phyloP scores from a whole-genome alignment of 192 early-diverging fungal genomes.

The Coemansia sp. region DNA sequence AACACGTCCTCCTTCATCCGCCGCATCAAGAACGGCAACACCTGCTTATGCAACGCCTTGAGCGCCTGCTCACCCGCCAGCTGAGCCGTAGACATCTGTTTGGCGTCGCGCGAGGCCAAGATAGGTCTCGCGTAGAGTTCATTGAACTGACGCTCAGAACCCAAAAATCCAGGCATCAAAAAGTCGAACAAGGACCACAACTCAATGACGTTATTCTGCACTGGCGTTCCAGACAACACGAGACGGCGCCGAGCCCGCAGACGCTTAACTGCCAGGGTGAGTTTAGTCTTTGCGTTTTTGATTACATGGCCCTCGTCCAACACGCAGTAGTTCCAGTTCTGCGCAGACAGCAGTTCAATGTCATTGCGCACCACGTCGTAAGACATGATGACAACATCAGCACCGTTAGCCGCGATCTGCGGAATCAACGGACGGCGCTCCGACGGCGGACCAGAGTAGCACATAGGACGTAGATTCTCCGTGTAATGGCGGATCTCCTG shows the following conservation, averaged over 20 bases:
- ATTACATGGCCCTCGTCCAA: constrained; percentile 99
- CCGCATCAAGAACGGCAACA: constrained; percentile 92
- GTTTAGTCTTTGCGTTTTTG: constrained; percentile 93
- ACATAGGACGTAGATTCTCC: constrained; percentile 73
- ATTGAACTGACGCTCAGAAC: constrained; percentile 94
- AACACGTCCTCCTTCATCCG: constrained; percentile 98
- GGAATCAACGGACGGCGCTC: constrained; percentile 75
- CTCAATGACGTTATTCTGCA: constrained; percentile 98
- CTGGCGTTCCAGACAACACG: constrained; percentile 96
- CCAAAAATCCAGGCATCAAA: constrained; percentile 98
- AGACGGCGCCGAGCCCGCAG: constrained; percentile 85
- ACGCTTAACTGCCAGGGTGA: constrained; percentile 92
- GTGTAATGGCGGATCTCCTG: constrained; percentile 89
- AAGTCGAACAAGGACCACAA: constrained; percentile 99
- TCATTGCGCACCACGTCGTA: constrained; percentile 98
- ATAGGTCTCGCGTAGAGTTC: constrained; percentile 94
- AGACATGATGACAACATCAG: constrained; percentile 92
- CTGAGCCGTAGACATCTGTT: constrained; percentile 57
- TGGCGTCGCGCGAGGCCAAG: constrained; percentile 86
- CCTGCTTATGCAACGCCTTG: constrained; percentile 94
- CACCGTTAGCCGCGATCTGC: constrained; percentile 38
- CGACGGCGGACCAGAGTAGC: constrained; percentile 83
- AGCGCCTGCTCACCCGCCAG: constrained; percentile 64
- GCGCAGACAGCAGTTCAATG: constrained; percentile 73
- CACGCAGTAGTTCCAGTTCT: constrained; percentile 93